Base-by-base conservation (phyloP, 2,329 filamentous ascomycete genomes). In the Zymoseptoria passerinii region DNA sequence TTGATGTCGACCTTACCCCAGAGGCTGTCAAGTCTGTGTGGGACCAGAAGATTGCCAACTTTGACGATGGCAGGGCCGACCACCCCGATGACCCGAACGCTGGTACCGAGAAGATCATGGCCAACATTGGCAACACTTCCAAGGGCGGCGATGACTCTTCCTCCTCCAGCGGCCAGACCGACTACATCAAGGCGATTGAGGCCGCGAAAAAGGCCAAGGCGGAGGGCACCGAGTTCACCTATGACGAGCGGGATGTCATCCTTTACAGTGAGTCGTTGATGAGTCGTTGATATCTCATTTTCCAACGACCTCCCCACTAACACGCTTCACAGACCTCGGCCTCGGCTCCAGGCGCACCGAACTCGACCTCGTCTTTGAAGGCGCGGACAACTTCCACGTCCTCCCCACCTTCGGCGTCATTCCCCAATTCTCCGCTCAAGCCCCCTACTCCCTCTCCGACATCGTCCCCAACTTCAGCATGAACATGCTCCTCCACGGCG, bases 401-500 rank as follows among this genome's bases (percentile, higher is more conserved):
- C 80, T 97, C 55, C 94, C 94, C 55, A 95, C 91, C n/a, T 99
- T 89, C 70, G 94, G 92, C 73, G 94, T 97, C 62, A 87, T 99
- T 68, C 94, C 94, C n/a, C 88, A 86, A 68, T 96, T 97, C 78
- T 88, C 88, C 76, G 87, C 90, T 61, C 81, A 88, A 65, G 79
- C 85, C 61, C 90, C 92, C 28, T 97, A 88, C 79, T 85, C 81
- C 74, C 82, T 94, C 68, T 83, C 85, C 70, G 84, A 92, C 58
- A 83, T 99, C 61, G 88, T 97, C 28, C 91, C 92, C 73, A 95
- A 97, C 81, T 99, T 96, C 81, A 90, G 85, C 44, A 92, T 92
- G 62, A 96, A 96, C 90, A 96, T 96, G 91, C 85, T 99, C 54
- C 87, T 99, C 23, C 94, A 99, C 78, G 94, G 94, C 72, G 94